A percentile compares a stretch with the other conserved stretches of the same genome.
Evolutionary conservation across 768 basidiomycete species (phyloP).

Genomic region (Macrolepiota dolichaula): DNA sequence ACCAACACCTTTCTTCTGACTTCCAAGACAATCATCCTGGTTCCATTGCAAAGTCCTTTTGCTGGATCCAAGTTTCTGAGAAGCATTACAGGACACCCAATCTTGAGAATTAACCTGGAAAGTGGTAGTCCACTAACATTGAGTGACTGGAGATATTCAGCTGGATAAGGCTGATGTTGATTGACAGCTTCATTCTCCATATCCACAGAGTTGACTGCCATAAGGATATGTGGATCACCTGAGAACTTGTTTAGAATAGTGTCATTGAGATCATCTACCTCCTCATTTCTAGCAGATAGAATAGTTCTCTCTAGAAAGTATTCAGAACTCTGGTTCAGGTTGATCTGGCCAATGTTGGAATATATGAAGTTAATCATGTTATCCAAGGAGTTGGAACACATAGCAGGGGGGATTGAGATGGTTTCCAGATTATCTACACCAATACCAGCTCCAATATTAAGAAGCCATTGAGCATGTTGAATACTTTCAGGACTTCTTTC

Average conservation of each 20-base stretch:
- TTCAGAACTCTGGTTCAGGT: too few species aligned
- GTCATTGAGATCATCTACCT: background rate
- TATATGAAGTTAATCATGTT: too few species aligned
- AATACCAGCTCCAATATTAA: too few species aligned
- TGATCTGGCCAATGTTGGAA: too few species aligned
- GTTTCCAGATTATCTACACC: too few species aligned
- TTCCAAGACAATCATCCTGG: slow-evolving; percentile 20
- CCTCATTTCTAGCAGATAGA: background rate
- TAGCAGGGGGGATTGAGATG: too few species aligned
- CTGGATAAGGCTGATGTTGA: background rate
- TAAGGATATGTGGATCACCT: background rate
- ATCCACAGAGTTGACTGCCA: background rate
- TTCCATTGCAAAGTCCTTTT: slow-evolving; percentile 28
- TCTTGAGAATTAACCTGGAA: background rate
- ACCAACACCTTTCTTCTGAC: slow-evolving; percentile 22
- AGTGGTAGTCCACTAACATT: background rate
- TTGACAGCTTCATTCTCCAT: background rate
- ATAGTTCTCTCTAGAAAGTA: too few species aligned
- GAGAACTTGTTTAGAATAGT: background rate
- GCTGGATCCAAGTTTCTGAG: slow-evolving; percentile 25
- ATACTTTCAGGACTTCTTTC: too few species aligned
- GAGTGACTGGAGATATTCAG: background rate
- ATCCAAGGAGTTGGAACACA: too few species aligned
- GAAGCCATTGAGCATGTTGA: too few species aligned
- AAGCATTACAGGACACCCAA: slow-evolving; percentile 25